Evolutionary conservation across 768 basidiomycete species (phyloP), one percentile per base, ranked within the genome.

Genomic region (Termitomyces sp.): DNA sequence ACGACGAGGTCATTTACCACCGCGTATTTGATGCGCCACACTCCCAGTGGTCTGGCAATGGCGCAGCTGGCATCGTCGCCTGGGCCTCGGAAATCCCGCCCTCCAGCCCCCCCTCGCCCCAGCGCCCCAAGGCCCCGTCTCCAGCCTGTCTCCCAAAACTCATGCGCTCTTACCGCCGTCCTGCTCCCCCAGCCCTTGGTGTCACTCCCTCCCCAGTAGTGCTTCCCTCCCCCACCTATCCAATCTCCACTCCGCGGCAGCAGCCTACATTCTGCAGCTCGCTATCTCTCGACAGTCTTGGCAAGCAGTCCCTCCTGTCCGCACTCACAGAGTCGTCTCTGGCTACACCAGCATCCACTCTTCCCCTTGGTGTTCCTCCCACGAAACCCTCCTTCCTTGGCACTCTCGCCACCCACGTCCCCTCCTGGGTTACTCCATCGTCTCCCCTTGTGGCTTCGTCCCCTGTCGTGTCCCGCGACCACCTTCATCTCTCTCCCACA

Each of bases 321-420:
- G 71, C 73, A 45, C 72, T 76, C 24, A 78, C 81, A 1, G 81
- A 82, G 32, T 81, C 84, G 0, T 81, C 82, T 53, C 72, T 86
- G 63, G 76, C 82, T 0, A 86, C 85, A 24, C 84, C 79, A 18
- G 75, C 72, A 59, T 84, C 78, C 60, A 70, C 75, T 65, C 66
- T 71, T 51, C 68, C 73, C 50, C 58, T 75, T 59, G 68, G 80
- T 65, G 74, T 84, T 13, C 70, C 73, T 13, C 56, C 64, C 9
- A 58, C 63, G 12, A 63, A 63, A 59, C 62, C 69, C 12, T 76
- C 80, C 0, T 66, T 77, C 2, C 68, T 82, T 50, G 76, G 72
- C 57, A 63, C 72, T 6, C 72, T 83, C 49, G 73, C 74, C 44
- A 75, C 74, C 42, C 79, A 82, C 50, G 77, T 82, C 45, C 77